Base-by-base conservation (phyloP, 257 asterid species). In the Plantago ovata region DNA sequence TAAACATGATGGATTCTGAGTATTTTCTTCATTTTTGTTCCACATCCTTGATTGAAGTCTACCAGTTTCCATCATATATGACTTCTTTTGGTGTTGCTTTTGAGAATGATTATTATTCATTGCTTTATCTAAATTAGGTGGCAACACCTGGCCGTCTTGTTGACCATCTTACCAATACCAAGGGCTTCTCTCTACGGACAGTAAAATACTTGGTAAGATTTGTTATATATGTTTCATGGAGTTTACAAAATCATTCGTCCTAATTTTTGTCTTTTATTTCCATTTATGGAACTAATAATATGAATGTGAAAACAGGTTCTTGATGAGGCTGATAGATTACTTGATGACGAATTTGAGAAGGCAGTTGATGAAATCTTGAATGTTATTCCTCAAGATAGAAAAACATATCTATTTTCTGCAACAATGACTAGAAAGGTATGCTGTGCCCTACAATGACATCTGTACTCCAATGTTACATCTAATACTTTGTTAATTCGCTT, bases 101-200 rank as follows among this genome's bases (percentile, higher is more conserved):
- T 49, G 24, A 49, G 36, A 28, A 33, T 10, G 58, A 40, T 32
- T 64, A 18, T 18, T 11, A 45, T n/a, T 13, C 5, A 24, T 55
- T 7, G 46, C 45, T 22, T n/a, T 38, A 1, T 53, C 16, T 61
- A 13, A 51, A 76, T 51, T 62, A 92, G 98, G 96, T 89, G 62
- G 98, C 96, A 64, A 88, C 98, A 9, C 98, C 98, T 75, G 98
- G 96, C 7, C 96, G 95, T 44, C 86, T 92, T 50, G 61, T 85
- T 22, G 95, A 92, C 80, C 98, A 92, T 79, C 95, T 92, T 38
- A 69, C 96, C 56, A 85, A 88, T 46, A 92, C 98, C 23, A 88
- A 85, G 67, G 95, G 96, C 38, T 88, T 92, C 84, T 81, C 95
- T 52, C 77, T 92, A 46, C 93, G 89, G 39, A 62, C 70, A 1